Evolutionary conservation across 768 basidiomycete genomes (phyloP).

Genomic region (Mycena amicta): DNA sequence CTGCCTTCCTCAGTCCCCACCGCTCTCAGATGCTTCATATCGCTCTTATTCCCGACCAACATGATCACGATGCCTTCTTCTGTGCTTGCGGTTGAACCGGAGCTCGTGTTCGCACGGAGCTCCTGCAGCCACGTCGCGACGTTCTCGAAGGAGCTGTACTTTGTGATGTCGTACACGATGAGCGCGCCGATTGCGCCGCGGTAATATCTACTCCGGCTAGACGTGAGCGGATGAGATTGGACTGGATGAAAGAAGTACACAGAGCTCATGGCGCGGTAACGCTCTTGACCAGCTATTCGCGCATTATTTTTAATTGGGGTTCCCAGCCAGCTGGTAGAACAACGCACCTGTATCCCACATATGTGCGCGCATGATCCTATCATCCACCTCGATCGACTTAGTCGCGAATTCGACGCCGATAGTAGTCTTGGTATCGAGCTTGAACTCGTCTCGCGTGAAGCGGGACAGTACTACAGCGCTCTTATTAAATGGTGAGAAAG

Average conservation of each 20-base stretch:
- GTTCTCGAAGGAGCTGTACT: not conserved
- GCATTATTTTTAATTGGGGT: no score
- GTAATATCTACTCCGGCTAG: not conserved
- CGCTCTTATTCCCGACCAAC: not conserved
- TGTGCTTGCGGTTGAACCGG: not conserved
- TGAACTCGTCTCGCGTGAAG: conserved; percentile 1
- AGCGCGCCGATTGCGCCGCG: not conserved
- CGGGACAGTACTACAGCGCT: not conserved
- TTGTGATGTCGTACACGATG: not conserved
- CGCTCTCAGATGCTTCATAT: not conserved
- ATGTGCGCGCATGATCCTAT: not conserved
- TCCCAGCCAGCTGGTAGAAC: not conserved
- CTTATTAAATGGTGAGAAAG: no score
- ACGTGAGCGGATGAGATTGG: not conserved
- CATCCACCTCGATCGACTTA: not conserved
- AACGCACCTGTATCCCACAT: not conserved
- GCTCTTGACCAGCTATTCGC: not conserved
- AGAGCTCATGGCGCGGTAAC: not conserved
- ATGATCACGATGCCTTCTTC: not conserved
- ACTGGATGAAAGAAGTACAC: not conserved
- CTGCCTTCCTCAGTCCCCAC: not conserved
- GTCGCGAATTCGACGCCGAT: conserved; percentile 2
- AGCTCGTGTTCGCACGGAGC: not conserved
- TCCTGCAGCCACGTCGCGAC: not conserved
- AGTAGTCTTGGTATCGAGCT: not conserved